Percentiles rank a stretch among this genome's conserved stretches.
These are phyloP conservation scores for Globisporangium uncinulatum DNA, from an alignment of 352 stramenopile species.

Conservation along the genomic window DNA sequence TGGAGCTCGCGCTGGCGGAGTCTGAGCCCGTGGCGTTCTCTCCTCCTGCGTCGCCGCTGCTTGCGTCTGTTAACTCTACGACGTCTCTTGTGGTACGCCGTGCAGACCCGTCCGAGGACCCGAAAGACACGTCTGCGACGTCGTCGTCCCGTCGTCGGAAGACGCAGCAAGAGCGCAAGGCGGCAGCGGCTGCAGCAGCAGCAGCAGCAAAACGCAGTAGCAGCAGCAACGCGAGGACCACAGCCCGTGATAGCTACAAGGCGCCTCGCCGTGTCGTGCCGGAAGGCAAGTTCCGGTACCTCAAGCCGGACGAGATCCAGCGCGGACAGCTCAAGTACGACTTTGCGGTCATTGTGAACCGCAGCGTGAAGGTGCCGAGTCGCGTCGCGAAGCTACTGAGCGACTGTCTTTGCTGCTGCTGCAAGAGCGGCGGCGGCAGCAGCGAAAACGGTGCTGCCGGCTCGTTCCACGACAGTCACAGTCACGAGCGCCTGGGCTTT, in stretches of 20 bases:
- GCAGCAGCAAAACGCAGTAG: conserved; percentile 4
- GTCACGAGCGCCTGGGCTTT: conserved; percentile 51
- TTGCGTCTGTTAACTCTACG: conserved; percentile 44
- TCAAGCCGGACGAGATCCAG: conserved; percentile 79
- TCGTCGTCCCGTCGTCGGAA: conserved; percentile 3
- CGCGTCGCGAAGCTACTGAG: conserved; percentile 19
- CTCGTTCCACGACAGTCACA: conserved; percentile 24
- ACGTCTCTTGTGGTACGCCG: conserved; percentile 47
- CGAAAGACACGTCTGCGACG: conserved; percentile 5
- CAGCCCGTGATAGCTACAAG: conserved; percentile 19
- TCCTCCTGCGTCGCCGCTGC: background rate
- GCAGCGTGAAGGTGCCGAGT: conserved; percentile 42
- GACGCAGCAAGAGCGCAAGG: conserved; percentile 14
- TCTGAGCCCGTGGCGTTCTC: background rate
- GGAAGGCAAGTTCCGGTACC: conserved; percentile 60
- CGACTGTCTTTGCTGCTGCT: conserved; percentile 38
- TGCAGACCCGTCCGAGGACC: conserved; percentile 22
- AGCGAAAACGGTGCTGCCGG: background rate
- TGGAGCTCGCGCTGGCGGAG: background rate
- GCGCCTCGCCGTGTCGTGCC: conserved; percentile 14
- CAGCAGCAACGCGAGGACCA: background rate
- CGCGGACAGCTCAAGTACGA: conserved; percentile 59
- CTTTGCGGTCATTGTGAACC: conserved; percentile 77
- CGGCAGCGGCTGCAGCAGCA: background rate
- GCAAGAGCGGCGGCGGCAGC: conserved; percentile 7